These are phyloP conservation scores for Claviceps pazoutovae DNA, from an alignment of 2,329 filamentous ascomycete genomes.

Conservation along the genomic window DNA sequence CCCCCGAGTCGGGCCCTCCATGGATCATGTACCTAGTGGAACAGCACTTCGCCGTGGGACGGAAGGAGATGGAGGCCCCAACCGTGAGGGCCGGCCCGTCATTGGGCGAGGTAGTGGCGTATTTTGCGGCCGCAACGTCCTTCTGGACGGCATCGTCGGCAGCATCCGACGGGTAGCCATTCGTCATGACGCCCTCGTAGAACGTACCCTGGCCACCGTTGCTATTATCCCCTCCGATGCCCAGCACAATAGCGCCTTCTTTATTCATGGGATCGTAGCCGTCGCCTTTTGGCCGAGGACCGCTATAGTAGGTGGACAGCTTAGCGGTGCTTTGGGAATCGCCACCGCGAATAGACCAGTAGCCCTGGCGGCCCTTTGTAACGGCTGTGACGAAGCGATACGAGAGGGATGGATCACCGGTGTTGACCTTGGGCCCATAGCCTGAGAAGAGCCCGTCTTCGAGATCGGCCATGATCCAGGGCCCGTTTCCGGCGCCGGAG, in stretches of 20 bases:
- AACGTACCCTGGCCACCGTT: slow-evolving; percentile 45
- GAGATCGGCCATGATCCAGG: slow-evolving; percentile 57
- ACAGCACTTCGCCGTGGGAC: slow-evolving; percentile 39
- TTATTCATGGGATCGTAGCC: slow-evolving; percentile 46
- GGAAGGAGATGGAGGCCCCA: slow-evolving; percentile 38
- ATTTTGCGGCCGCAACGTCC: slow-evolving; percentile 32
- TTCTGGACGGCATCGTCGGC: slow-evolving; percentile 45
- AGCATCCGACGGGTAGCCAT: slow-evolving; percentile 44
- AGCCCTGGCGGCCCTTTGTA: slow-evolving; percentile 40
- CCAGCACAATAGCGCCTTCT: slow-evolving; percentile 52
- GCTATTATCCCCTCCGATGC: slow-evolving; percentile 57
- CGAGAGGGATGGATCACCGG: slow-evolving; percentile 35
- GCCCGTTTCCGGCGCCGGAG: slow-evolving; percentile 40
- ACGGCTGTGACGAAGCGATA: slow-evolving; percentile 42
- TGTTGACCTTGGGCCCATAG: slow-evolving; percentile 28
- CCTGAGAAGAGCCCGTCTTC: slow-evolving; percentile 55
- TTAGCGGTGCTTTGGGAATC: slow-evolving; percentile 36
- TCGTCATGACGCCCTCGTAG: slow-evolving; percentile 52
- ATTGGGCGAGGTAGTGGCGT: slow-evolving; percentile 22
- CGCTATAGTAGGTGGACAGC: slow-evolving; percentile 45
- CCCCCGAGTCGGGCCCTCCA: slow-evolving; percentile 16
- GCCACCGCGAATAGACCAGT: slow-evolving; percentile 46
- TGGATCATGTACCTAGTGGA: slow-evolving; percentile 42
- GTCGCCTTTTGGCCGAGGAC: slow-evolving; percentile 32
- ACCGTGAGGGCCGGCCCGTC: slow-evolving; percentile 32